Base-by-base conservation (phyloP, 371 early-diverging fungal genomes). In the Coemansia linderi region DNA sequence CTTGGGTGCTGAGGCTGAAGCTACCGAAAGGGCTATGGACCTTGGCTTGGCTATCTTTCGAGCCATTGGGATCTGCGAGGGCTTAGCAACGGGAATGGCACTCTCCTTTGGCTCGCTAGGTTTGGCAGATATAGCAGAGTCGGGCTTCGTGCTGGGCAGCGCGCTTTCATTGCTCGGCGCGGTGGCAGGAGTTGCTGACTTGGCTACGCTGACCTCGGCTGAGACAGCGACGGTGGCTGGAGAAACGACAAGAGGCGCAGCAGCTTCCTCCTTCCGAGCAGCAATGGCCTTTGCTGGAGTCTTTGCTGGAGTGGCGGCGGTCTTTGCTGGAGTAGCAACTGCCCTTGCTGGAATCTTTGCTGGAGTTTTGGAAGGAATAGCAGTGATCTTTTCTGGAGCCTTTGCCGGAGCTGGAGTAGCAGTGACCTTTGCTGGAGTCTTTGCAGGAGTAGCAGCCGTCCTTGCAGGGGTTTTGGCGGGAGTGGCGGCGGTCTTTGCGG, bases 41-140 rank as follows among this genome's bases (percentile, higher is more conserved):
- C 17, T 54, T 31, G 54, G 54, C 31, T 54, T 54, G 31, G 54
- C 54, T 15, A 54, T 54, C 54, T 54, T 54, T 31, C 54, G 54
- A 15, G 54, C 54, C 54, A 54, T 31, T 27, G 54, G 54, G 15
- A 54, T 54, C 54, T 54, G 54, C 17, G 54, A 54, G 54, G 54
- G 29, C 17, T 54, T 54, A 2, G 54, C 4, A 29, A 29, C 33
- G 1, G 54, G 54, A 29, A 4, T 31, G 9, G 54, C 54, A 15
- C 54, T 27, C 31, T 54, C 15, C 27, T 54, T 54, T 15, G 15
- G 29, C 8, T 5, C n/a, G 15, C 29, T 29, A 15, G 54, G 17
- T 31, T 54, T 29, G 54, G 17, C 15, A 2, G 54, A 31, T 15
- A 13, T 31, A 17, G 31, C 17, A 29, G 54, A 29, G 2, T 54